Conservation (phyloP, 2,329 filamentous ascomycete species). For the Rhinocladiella mackenziei region DNA sequence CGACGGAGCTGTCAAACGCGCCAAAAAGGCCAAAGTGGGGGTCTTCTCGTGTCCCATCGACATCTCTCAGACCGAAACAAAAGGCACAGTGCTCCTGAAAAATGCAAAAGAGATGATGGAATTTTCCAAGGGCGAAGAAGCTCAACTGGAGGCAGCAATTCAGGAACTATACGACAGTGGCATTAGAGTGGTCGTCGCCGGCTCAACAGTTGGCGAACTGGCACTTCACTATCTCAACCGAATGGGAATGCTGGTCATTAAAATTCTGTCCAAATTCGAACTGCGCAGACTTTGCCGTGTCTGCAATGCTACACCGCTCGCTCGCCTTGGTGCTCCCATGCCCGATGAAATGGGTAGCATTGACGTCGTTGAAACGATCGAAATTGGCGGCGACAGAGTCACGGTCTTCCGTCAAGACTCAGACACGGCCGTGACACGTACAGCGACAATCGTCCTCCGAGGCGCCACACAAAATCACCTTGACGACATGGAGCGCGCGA, state of each 20-base stretch:
- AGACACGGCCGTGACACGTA: conserved; percentile 75
- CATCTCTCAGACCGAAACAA: conserved; percentile 93
- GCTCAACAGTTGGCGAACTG: conserved; percentile 89
- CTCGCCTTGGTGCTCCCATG: conserved; percentile 93
- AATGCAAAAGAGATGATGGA: conserved; percentile 99
- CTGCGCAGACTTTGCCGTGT: conserved; percentile 91
- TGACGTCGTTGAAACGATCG: conserved; percentile 91
- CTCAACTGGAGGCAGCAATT: conserved; percentile 81
- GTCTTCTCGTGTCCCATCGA: conserved; percentile 97
- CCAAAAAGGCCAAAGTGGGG: conserved; percentile 85
- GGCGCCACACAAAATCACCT: conserved; percentile 98
- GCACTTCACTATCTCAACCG: conserved; percentile 98
- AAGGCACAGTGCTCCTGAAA: conserved; percentile 93
- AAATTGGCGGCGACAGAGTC: conserved; percentile 96
- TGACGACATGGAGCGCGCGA: conserved; percentile 92
- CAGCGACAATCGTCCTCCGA: conserved; percentile 87
- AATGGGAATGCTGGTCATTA: conserved; percentile 92
- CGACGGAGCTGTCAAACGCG: conserved; percentile 89
- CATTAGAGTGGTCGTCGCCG: conserved; percentile 84
- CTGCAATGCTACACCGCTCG: conserved; percentile 92
- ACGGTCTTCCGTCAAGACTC: conserved; percentile 95
- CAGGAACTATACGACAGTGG: conserved; percentile 96
- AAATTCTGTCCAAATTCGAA: conserved; percentile 97
- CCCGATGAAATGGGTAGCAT: conserved; percentile 98
- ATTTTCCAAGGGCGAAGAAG: conserved; percentile 95